phyloP scores from a whole-genome alignment of 495 filamentous ascomycete genomes.

The Penicillium crystallinum region DNA sequence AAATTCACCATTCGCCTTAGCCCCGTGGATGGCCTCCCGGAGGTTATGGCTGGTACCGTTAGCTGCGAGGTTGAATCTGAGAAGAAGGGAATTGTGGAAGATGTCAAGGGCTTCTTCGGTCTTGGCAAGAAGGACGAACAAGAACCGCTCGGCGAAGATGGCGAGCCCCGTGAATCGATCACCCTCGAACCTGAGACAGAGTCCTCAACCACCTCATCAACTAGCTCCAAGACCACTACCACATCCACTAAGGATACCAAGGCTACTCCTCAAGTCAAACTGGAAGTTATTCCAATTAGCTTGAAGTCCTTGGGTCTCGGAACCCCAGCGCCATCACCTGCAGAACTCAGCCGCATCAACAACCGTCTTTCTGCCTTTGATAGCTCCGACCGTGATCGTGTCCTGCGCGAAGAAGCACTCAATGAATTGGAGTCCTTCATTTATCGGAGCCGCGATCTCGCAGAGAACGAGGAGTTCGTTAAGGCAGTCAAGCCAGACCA shows the following conservation, averaged over 20 bases:
- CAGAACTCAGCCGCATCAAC: slow-evolving; percentile 61
- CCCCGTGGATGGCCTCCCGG: slow-evolving; percentile 73
- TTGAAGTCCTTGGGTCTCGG: slow-evolving; percentile 59
- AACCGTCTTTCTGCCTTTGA: slow-evolving; percentile 75
- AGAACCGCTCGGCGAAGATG: slow-evolving; percentile 63
- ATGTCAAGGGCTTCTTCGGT: slow-evolving; percentile 91
- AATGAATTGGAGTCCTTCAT: slow-evolving; percentile 94
- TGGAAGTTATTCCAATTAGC: slow-evolving; percentile 64
- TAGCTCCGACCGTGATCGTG: slow-evolving; percentile 69
- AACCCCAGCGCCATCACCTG: slow-evolving; percentile 47
- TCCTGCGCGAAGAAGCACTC: slow-evolving; percentile 76
- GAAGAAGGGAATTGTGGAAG: slow-evolving; percentile 81
- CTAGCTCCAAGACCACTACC: slow-evolving; percentile 43
- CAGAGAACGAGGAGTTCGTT: slow-evolving; percentile 70
- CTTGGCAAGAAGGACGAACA: slow-evolving; percentile 86
- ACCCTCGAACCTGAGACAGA: slow-evolving; percentile 48
- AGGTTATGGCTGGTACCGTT: slow-evolving; percentile 66
- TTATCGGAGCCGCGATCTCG: slow-evolving; percentile 78
- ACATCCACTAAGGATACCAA: slow-evolving; percentile 44
- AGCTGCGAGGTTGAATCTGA: slow-evolving; percentile 76
- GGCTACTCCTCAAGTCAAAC: slow-evolving; percentile 52
- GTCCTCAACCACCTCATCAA: slow-evolving; percentile 38
- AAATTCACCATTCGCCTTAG: slow-evolving; percentile 71
- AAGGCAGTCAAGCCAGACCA: slow-evolving; percentile 60
- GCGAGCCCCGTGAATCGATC: slow-evolving; percentile 42